Conservation (phyloP, 164 flowering plant genomes). For the Berberis thunbergii region DNA sequence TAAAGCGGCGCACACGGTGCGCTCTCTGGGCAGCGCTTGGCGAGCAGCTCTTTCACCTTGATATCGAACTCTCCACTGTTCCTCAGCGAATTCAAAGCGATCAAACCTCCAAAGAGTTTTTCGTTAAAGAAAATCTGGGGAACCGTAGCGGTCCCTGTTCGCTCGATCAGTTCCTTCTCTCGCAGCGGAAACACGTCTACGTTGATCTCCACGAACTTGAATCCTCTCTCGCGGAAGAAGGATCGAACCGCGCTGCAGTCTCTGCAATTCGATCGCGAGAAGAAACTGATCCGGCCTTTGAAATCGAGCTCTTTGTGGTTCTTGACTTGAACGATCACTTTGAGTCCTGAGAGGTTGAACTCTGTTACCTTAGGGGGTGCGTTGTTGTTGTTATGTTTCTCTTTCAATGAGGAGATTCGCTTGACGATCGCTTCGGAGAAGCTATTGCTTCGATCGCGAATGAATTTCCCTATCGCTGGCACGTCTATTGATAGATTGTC, state of each 20-base stretch:
- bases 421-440: conserved; percentile 49
- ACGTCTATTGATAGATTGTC: conserved; percentile 12
- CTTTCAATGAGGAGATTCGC: conserved; percentile 34
- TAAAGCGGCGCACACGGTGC: conserved; percentile 68
- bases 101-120: conserved; percentile 72
- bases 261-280: conserved; percentile 78
- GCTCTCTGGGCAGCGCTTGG: conserved; percentile 41
- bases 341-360: conserved; percentile 55
- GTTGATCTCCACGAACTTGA: conserved; percentile 74
- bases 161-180: conserved; percentile 58
- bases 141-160: conserved; percentile 53
- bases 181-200: conserved; percentile 70
- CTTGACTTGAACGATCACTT: conserved; percentile 51
- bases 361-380: conserved; percentile 36
- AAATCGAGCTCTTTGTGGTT: conserved; percentile 7
- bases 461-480: conserved; percentile 51
- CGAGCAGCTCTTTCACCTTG: conserved; percentile 49
- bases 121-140: conserved; percentile 89
- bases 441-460: conserved; percentile 53
- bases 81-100: conserved; percentile 71
- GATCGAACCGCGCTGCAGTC: conserved; percentile 68
- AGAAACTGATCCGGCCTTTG: conserved; percentile 72
- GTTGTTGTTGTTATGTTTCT: conserved; percentile 5
- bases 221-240: conserved; percentile 47
- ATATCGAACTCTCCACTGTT: conserved; percentile 61